phyloP scores from a whole-genome alignment of 495 filamentous ascomycete species.

The Trichoderma reesei region DNA sequence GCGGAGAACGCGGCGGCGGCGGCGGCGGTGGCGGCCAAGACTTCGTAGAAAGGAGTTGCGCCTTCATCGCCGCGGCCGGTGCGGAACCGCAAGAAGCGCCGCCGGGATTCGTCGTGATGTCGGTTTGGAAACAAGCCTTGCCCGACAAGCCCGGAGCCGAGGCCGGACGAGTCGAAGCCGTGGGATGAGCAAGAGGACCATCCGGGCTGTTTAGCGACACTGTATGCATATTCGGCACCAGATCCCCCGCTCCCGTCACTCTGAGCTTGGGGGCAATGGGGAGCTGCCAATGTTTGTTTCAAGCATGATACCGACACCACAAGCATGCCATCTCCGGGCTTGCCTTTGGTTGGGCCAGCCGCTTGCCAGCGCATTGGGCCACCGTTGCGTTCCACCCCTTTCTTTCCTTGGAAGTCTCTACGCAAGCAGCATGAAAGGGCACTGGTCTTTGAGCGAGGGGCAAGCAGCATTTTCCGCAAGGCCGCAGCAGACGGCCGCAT shows the following conservation, averaged over 20 bases:
- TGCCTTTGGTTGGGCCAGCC: background rate
- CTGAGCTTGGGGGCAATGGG: background rate
- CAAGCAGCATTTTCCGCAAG: background rate
- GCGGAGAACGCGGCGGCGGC: constrained; percentile 17
- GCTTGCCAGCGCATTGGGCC: constrained; percentile 1
- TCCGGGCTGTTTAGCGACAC: too few species aligned
- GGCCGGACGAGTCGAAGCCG: background rate
- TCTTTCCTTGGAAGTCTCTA: background rate
- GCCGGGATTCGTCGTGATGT: background rate
- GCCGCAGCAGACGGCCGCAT: constrained; percentile 1
- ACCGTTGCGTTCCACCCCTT: background rate
- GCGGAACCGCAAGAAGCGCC: background rate
- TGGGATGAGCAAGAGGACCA: background rate
- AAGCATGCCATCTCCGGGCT: background rate
- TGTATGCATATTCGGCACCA: background rate
- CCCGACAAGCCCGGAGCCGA: background rate
- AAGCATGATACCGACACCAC: background rate
- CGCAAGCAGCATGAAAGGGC: background rate
- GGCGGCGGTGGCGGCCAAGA: constrained; percentile 4
- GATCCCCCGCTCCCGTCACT: background rate
- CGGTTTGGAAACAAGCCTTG: too few species aligned
- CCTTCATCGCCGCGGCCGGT: background rate
- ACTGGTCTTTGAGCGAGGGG: background rate
- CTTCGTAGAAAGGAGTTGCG: background rate
- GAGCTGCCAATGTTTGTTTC: background rate